Evolutionary conservation across 805 yeast species (phyloP), one percentile per base, ranked within the genome.

Genomic region (Metschnikowia dekortorum): DNA sequence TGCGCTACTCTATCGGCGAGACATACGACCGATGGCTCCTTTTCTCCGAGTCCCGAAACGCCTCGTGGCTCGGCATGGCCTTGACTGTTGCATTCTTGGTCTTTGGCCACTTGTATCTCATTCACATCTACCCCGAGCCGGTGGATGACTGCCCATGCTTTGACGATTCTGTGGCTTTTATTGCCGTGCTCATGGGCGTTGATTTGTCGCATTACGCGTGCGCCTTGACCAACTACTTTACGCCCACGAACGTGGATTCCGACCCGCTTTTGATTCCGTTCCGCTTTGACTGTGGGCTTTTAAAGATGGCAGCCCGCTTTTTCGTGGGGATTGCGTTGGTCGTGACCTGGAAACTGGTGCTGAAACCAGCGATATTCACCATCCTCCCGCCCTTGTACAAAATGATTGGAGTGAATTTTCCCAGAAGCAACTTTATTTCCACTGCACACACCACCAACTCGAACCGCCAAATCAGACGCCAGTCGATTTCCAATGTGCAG

Each of bases 141-240:
- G 83, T 87, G 18, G 99, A 94, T 59, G 86, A 84, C 57, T 92
- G 99, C 63, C 99, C 99, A 1, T 94, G 99, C 65, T 92, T 85
- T 62, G 97, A 91, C 61, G 99, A 92, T 64, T 82, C 90, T 16
- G 96, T 92, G 31, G 96, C 98, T 5, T 92, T 92, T 60, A 71
- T 91, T 47, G 96, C 96, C 3, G 97, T 91, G 39, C 73, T 90
- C 13, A 70, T 83, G 40, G 99, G 99, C 0, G 59, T 86, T 6
- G 94, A 87, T 53, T 55, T 85, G 28, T 75, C 83, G 16, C 81
- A 79, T 57, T 83, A 85, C 82, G 53, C 66, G 9, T 66, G 73
- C n/a, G 58, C 64, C 28, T 59, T 65, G 29, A 62, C 77, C 4
- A 59, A 61, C 44, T 63, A 57, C 53, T 65, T 68, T 45, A 49